Percentiles rank a stretch among this genome's conserved stretches.
Evolutionary conservation across 768 basidiomycete species (phyloP).

Genomic region (Suillus lakei): DNA sequence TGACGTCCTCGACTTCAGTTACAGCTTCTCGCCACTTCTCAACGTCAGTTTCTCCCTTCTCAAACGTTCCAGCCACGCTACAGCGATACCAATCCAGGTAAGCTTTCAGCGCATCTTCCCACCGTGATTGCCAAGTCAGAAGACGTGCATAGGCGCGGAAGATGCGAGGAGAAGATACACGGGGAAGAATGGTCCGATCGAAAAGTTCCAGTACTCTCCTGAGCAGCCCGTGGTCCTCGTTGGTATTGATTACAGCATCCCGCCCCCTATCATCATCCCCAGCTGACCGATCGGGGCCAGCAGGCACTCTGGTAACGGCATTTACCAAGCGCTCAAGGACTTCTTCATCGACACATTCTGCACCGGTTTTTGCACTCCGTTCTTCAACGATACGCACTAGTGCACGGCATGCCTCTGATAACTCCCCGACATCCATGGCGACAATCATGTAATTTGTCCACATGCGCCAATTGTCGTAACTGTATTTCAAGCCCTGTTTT

Average conservation of each 20-base stretch:
- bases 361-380: slow-evolving; percentile 45
- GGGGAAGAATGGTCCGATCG: slow-evolving; percentile 79
- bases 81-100: slow-evolving; percentile 86
- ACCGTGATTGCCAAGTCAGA: slow-evolving; percentile 70
- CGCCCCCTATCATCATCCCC: slow-evolving; percentile 24
- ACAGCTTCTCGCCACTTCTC: slow-evolving; percentile 78
- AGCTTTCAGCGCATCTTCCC: slow-evolving; percentile 81
- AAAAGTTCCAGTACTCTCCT: slow-evolving; percentile 75
- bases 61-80: slow-evolving; percentile 60
- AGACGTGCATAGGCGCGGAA: slow-evolving; percentile 87
- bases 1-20: slow-evolving; percentile 79
- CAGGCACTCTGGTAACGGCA: slow-evolving; percentile 70
- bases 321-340: slow-evolving; percentile 89
- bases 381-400: slow-evolving; percentile 79
- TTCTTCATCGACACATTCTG: slow-evolving; percentile 76
- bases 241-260: slow-evolving; percentile 46
- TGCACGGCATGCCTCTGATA: slow-evolving; percentile 86
- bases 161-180: slow-evolving; percentile 76
- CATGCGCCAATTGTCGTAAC: slow-evolving; percentile 95
- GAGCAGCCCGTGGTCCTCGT: slow-evolving; percentile 69
- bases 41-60: slow-evolving; percentile 70
- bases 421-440: slow-evolving; percentile 90
- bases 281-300: slow-evolving; percentile 42
- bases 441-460: slow-evolving; percentile 98
- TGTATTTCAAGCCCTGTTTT: slow-evolving; percentile 82